Evolutionary conservation across 2,329 filamentous ascomycete genomes (phyloP), one percentile per base, ranked within the genome.

Genomic region (Bipolaris oryzae): DNA sequence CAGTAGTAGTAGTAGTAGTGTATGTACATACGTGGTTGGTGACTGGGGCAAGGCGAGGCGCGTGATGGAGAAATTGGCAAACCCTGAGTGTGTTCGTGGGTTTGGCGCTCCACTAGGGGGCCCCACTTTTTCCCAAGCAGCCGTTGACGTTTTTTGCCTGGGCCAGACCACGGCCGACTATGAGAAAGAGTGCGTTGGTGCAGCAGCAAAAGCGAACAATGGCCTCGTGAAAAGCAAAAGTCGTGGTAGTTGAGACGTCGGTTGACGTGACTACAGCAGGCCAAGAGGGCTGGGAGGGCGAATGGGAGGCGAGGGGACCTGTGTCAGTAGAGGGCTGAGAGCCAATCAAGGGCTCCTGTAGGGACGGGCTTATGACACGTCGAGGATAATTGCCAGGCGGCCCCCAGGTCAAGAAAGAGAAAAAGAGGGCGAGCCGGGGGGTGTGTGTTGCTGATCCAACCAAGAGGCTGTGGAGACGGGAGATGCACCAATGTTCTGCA

Each of bases 401-500:
- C 28, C 28, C 25, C 28, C 54, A 51, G 51, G 48, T 55, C 23
- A 16, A 28, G 38, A 52, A 52, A 51, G 55, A 61, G 56, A 38
- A 60, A 44, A 18, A 37, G 38, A 53, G 53, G 50, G 56, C 60
- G 57, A 37, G 61, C 50, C 53, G 61, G 53, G 47, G 37, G 20
- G 39, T 23, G 10, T 23, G 10, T 31, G 41, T 9, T n/a, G 39
- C 53, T 37, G 43, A 51, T 42, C 63, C 65, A 71, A 70, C 64
- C 62, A 64, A 47, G 50, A 50, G 48, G 50, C 16, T 51, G 53
- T 60, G 64, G 52, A 13, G 55, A 33, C 60, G 63, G 58, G 34
- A 58, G 64, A 56, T 59, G 59, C 67, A 65, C 64, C 61, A 66
- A 62, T 62, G 62, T 60, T 54, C 44, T 64, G 61, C 66, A 64